Base-by-base conservation (phyloP, 2,329 filamentous ascomycete species). In the Xylariaceae sp. region DNA sequence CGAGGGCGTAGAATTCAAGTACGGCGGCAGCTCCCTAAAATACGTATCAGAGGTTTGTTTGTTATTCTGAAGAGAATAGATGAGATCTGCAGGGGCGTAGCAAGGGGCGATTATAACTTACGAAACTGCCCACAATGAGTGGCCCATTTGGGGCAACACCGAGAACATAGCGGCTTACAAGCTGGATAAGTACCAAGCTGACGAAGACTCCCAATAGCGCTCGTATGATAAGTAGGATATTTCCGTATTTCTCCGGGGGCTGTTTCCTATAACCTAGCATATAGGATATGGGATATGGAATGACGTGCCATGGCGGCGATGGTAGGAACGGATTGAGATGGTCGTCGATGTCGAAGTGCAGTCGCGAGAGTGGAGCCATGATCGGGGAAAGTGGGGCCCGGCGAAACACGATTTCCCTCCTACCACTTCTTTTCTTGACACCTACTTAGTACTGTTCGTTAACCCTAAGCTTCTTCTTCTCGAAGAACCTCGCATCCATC, bases 331-430 rank as follows among this genome's bases (percentile, higher is more conserved):
- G 87, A 68, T 93, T 91, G 44, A 95, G 69, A 67, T 87, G 84
- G n/a, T 73, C 74, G 76, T 96, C 92, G 59, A 96, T 82, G 72
- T 94, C 84, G 72, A 95, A 84, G 65, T 86, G 78, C 74, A 77
- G 80, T 27, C 64, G 55, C 43, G 30, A 55, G 21, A 57, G 42
- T 23, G 60, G 45, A 45, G 55, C 36, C 58, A 59, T 57, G 16
- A 21, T 40, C 11, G 11, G 30, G 16, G 9, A 41, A 24, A 23
- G 18, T 24, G 13, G 43, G 18, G 37, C 30, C 10, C 15, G 15
- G 24, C 3, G 23, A 18, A n/a, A n/a, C n/a, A n/a, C n/a, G n/a
- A n/a, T n/a, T n/a, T n/a, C n/a, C n/a, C n/a, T n/a, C n/a, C n/a
- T n/a, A n/a, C n/a, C n/a, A n/a, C n/a, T n/a, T n/a, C n/a, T n/a